Evolutionary conservation across 305 asterid genomes (phyloP), one percentile per base, ranked within the genome.

Genomic region (Solanum hybrid): DNA sequence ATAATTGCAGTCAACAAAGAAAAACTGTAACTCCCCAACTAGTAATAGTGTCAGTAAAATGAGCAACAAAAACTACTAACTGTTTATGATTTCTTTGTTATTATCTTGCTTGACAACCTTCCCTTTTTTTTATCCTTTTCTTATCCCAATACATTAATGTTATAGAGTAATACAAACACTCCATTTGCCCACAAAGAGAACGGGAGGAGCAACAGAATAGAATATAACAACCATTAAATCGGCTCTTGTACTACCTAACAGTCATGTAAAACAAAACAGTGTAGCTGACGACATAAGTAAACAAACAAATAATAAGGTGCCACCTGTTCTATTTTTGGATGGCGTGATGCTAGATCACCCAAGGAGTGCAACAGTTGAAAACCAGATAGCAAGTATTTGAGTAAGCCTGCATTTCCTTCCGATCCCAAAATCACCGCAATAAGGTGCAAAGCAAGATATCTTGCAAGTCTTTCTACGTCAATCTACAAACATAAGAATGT

Each of bases 381-480:
- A 87, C 99, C 99, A 93, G 97, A 96, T 88, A 98, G 92, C 96
- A 98, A 93, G 93, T 98, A 97, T 92, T 93, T 94, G 95, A 97
- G 95, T 14, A 96, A 93, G 90, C 94, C 89, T 91, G 93, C 93
- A 91, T 96, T 97, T 89, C 95, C 92, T 91, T 94, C 96, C 94
- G 98, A 95, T 89, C 94, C 95, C 95, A 95, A 94, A 85, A 95
- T 90, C 93, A 93, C 98, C 71, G 99, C 94, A 90, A 97, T 95
- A 79, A 98, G 98, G 95, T 98, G 99, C 91, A 95, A 95, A 78
- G 98, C 94, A 83, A 98, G 98, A 94, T 93, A 91, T 92, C 98
- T 95, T 42, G 97, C 98, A 91, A 98, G 96, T 87, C 91, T 94
- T 91, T 95, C 98, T 92, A 94, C 92, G 85, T 95, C 98, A 92